These are phyloP conservation scores for Heliosperma pusillum DNA, from an alignment of 148 eudicot genomes.

Conservation along the genomic window DNA sequence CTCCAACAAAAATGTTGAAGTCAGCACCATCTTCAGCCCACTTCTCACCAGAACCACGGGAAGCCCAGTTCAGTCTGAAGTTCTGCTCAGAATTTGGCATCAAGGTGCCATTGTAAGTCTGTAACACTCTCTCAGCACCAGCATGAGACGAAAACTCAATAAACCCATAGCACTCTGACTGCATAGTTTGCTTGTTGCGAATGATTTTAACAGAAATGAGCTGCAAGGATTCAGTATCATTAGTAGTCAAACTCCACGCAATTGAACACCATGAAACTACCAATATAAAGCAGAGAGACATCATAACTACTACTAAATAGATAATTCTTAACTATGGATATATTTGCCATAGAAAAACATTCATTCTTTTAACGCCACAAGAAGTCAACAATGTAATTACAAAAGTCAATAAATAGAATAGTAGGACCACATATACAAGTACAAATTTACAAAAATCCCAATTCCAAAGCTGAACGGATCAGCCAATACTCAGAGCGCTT, in stretches of 20 bases:
- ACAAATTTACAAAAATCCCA: too few relatives aligned
- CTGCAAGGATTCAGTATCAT: background rate
- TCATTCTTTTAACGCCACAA: background rate
- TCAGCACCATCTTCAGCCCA: conserved; percentile 65
- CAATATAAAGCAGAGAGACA: background rate
- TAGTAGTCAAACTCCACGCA: background rate
- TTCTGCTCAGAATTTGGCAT: conserved; percentile 81
- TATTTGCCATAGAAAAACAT: background rate
- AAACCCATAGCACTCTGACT: conserved; percentile 90
- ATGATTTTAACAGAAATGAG: conserved; percentile 58
- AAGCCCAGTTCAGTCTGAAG: conserved; percentile 42
- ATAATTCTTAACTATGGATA: background rate
- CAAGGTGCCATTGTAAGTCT: conserved; percentile 56
- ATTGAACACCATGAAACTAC: background rate
- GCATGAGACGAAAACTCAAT: conserved; percentile 66
- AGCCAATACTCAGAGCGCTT: too few relatives aligned
- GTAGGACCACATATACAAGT: too few relatives aligned
- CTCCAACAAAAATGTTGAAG: conserved; percentile 83
- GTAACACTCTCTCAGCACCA: conserved; percentile 73
- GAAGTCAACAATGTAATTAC: too few relatives aligned
- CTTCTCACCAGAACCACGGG: conserved; percentile 78
- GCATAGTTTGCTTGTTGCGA: conserved; percentile 70
- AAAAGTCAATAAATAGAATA: too few relatives aligned
- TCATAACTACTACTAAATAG: background rate
- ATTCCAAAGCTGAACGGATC: too few relatives aligned